These are phyloP conservation scores for Euphorbia lathyris DNA, from an alignment of 345 rosid genomes.

Conservation along the genomic window DNA sequence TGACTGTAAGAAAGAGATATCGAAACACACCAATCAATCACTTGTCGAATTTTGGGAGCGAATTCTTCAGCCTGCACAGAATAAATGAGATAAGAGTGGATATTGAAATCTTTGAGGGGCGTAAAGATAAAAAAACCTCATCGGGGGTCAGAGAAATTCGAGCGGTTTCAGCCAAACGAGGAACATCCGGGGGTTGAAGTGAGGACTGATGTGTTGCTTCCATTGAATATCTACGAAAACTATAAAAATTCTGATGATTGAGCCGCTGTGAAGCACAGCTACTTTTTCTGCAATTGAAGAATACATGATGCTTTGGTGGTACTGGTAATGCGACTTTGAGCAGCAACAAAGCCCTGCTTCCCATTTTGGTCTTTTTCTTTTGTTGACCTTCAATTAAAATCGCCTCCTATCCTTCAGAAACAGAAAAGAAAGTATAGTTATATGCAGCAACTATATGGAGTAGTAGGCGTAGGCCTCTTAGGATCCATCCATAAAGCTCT, in stretches of 20 bases:
- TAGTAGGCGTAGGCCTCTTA: not conserved
- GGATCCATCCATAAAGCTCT: not conserved
- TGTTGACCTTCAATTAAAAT: not conserved
- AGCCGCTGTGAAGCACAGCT: constrained; percentile 7
- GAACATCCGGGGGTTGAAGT: constrained; percentile 63
- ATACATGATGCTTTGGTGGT: constrained; percentile 11
- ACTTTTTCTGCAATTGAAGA: constrained; percentile 1
- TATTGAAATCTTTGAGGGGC: not conserved
- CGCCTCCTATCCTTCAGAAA: not conserved
- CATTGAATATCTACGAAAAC: constrained; percentile 35
- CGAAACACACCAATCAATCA: constrained; percentile 53
- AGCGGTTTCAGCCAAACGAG: constrained; percentile 72
- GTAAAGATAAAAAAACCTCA: constrained; percentile 39
- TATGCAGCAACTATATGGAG: not conserved
- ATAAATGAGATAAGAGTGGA: not conserved
- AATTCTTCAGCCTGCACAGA: constrained; percentile 52
- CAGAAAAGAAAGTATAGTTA: not conserved
- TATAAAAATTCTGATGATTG: constrained; percentile 10
- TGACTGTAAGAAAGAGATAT: not conserved
- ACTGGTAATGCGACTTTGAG: constrained; percentile 19
- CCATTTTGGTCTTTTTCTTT: constrained; percentile 13
- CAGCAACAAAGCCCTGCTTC: constrained; percentile 19
- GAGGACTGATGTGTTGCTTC: constrained; percentile 31
- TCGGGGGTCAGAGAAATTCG: constrained; percentile 65
- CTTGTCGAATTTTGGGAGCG: constrained; percentile 67